Evolutionary conservation across 176 grass and related monocot species (phyloP), one percentile per base, ranked within the genome.

Genomic region (Aegilops longissima): DNA sequence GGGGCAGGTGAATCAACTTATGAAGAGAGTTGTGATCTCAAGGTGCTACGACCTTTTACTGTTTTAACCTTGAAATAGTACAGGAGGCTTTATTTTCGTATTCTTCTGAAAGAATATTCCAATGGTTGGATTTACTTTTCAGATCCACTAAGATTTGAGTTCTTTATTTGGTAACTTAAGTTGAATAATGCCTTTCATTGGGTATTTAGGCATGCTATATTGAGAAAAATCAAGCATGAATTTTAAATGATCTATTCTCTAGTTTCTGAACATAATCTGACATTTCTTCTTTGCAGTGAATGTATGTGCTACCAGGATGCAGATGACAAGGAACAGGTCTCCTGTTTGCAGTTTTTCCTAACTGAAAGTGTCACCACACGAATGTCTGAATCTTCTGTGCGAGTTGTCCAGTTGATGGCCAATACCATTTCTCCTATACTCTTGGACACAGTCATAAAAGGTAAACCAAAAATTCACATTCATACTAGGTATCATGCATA

Each of bases 371-470:
- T 61, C 78, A 75, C 88, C 18, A 79, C 70, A 77, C 62, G 9
- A 40, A 25, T 25, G 25, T 70, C 62, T 86, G 88, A 92, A 86
- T 86, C 88, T 73, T 85, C 45, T 88, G 65, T 56, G 4, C 14
- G 23, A 78, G 40, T 76, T 90, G 65, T 86, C 31, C 64, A 86
- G 77, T 24, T 84, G 10, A 87, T 95, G 90, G 74, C 76, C 17
- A 73, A 86, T 70, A 49, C 64, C 20, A 86, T 95, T 30, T 90
- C 83, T 42, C 88, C 88, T 88, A 73, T 86, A 86, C 65, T 95
- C 25, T 84, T 95, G 76, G 90, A 84, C 38, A 95, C 80, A 7
- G 21, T 90, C 78, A 85, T 95, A 88, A 92, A 92, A 92, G 90
- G 90, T 95, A 87, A 76, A 71, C 47, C 61, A 70, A 85, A 1